Evolutionary conservation across 1,284 basidiomycete species (phyloP).

Genomic region (Fomes fomentarius): DNA sequence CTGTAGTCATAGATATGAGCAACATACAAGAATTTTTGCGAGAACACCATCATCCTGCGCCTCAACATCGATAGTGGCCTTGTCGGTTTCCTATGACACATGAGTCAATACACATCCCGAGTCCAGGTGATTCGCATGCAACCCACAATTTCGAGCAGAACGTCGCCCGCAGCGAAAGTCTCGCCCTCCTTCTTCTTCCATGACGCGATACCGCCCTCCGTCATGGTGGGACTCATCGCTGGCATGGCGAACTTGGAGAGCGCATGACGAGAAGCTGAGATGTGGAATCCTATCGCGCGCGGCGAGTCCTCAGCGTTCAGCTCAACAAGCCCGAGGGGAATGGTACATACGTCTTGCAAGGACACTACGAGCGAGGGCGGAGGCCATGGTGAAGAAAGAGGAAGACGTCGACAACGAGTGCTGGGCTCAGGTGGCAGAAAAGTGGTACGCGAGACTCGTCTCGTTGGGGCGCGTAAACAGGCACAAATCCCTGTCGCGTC

Average conservation of each 20-base stretch:
- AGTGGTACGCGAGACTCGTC: constrained; percentile 22
- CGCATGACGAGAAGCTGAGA: constrained; percentile 77
- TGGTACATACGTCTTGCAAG: constrained; percentile 63
- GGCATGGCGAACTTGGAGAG: constrained; percentile 96
- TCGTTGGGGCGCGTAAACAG: constrained; percentile 40
- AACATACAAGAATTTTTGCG: constrained; percentile 84
- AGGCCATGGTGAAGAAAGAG: constrained; percentile 49
- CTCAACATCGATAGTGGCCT: constrained; percentile 99
- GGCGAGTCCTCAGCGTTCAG: constrained; percentile 10
- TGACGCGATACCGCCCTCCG: constrained; percentile 94
- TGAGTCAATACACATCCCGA: constrained; percentile 5
- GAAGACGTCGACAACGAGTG: constrained; percentile 21
- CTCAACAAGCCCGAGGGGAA: not conserved
- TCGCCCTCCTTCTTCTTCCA: constrained; percentile 99
- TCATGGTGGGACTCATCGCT: constrained; percentile 99
- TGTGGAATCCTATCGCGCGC: constrained; percentile 70
- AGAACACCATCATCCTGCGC: constrained; percentile 96
- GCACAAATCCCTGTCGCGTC: constrained; percentile 30
- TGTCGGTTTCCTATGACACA: constrained; percentile 89
- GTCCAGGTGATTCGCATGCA: not conserved
- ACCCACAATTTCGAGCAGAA: constrained; percentile 90
- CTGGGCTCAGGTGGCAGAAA: constrained; percentile 26
- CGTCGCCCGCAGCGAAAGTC: constrained; percentile 86
- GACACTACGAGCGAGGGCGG: constrained; percentile 61
- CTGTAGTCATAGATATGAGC: not conserved